Conservation (phyloP, 768 basidiomycete species). For the Panaeolus cyanescens region DNA sequence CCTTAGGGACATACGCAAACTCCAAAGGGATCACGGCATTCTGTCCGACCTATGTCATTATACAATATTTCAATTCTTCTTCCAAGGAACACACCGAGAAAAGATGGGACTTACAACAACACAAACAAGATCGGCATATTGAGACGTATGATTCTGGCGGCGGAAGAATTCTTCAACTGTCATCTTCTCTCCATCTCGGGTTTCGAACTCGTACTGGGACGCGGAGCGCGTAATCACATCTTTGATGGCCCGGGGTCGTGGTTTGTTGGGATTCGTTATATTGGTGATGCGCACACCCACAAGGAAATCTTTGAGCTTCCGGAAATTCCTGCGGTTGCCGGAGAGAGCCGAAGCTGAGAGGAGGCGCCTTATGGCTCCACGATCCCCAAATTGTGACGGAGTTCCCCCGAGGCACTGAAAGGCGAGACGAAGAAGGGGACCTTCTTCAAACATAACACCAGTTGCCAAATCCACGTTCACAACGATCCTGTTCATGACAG, state of each 20-base stretch:
- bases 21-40: conserved; percentile 72
- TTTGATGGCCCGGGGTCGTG: conserved; percentile 57
- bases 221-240: conserved; percentile 41
- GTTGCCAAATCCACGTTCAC: conserved; percentile 82
- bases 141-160: conserved; percentile 30
- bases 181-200: conserved; percentile 44
- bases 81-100: conserved; percentile 2
- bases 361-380: background rate
- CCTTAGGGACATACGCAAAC: conserved; percentile 57
- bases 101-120: conserved; percentile 44
- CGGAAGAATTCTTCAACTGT: conserved; percentile 45
- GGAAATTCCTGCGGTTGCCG: conserved; percentile 46
- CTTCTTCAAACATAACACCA: conserved; percentile 73
- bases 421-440: conserved; percentile 58
- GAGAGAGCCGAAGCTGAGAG: conserved; percentile 21
- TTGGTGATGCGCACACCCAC: conserved; percentile 33
- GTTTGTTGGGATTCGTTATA: conserved; percentile 23
- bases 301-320: conserved; percentile 40
- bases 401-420: conserved; percentile 47
- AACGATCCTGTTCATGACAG: conserved; percentile 61
- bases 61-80: background rate
- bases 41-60: conserved; percentile 66
- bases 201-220: conserved; percentile 42
- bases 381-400: background rate
- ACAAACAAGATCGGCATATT: conserved; percentile 54